A percentile compares a stretch with the other conserved stretches of the same genome.
These are phyloP conservation scores for Imleria badia DNA, from an alignment of 768 basidiomycete genomes.

Conservation along the genomic window DNA sequence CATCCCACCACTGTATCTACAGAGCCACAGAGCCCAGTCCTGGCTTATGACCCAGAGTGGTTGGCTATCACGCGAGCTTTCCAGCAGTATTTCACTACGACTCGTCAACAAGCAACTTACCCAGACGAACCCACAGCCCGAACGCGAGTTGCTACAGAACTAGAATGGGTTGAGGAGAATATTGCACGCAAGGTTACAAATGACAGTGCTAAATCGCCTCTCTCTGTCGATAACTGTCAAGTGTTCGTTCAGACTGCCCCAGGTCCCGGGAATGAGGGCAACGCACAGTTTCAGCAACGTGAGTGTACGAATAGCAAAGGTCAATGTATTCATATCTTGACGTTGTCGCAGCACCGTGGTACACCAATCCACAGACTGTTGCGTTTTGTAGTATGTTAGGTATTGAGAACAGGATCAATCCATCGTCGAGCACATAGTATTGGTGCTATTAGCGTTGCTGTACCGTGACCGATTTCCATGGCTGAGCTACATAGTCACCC, in stretches of 20 bases:
- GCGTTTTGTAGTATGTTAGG: conserved; percentile 80
- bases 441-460: not conserved
- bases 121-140: conserved; percentile 55
- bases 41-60: conserved; percentile 90
- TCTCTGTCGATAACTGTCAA: conserved; percentile 56
- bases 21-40: conserved; percentile 25
- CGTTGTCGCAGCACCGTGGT: conserved; percentile 58
- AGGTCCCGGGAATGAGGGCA: conserved; percentile 43
- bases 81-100: conserved; percentile 69
- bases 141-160: conserved; percentile 55
- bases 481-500: too few species aligned
- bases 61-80: conserved; percentile 90
- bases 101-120: conserved; percentile 49
- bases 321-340: not conserved
- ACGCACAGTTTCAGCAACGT: conserved; percentile 40
- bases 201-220: not conserved
- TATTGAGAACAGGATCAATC: conserved; percentile 70
- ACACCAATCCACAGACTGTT: conserved; percentile 87
- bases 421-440: conserved; percentile 10
- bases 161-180: conserved; percentile 67
- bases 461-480: too few species aligned
- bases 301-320: conserved; percentile 19
- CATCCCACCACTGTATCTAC: conserved; percentile 10
- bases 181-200: conserved; percentile 31
- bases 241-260: conserved; percentile 68